Conservation (phyloP, 169 alveolate genomes). For the Plasmodium vinckei region DNA sequence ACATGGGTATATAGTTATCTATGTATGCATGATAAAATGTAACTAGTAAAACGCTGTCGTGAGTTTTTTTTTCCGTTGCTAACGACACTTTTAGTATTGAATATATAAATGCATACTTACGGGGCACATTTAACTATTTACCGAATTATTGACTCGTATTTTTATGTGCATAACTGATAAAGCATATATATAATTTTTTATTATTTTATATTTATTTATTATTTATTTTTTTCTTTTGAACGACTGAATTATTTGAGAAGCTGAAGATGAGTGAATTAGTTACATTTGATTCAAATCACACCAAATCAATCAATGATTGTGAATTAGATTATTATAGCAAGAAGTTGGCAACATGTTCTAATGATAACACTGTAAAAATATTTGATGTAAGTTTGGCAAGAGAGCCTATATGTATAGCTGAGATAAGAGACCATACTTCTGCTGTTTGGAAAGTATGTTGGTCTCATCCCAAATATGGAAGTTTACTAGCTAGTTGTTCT, state of each 20-base stretch:
- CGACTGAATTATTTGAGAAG: too few relatives aligned
- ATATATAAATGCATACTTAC: too few relatives aligned
- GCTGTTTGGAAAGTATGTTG: slow-evolving; percentile 92
- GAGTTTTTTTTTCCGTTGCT: too few relatives aligned
- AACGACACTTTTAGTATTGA: too few relatives aligned
- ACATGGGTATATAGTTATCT: background rate
- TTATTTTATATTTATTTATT: too few relatives aligned
- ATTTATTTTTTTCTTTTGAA: too few relatives aligned
- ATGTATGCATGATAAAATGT: background rate
- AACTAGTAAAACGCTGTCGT: too few relatives aligned
- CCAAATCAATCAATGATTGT: slow-evolving; percentile 85
- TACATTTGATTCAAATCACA: slow-evolving; percentile 82
- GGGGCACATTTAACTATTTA: too few relatives aligned
- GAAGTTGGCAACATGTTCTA: slow-evolving; percentile 89
- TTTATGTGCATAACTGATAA: too few relatives aligned
- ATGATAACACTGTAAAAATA: slow-evolving; percentile 86
- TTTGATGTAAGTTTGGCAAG: slow-evolving; percentile 83
- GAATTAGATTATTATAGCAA: slow-evolving; percentile 90
- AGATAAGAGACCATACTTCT: slow-evolving; percentile 86
- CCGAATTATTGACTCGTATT: too few relatives aligned
- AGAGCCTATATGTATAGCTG: slow-evolving; percentile 77
- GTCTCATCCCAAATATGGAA: slow-evolving; percentile 94
- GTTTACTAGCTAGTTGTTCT: slow-evolving; percentile 90
- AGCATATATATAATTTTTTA: too few relatives aligned
- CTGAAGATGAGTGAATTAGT: slow-evolving; percentile 78